Percentiles rank a stretch among this genome's conserved stretches.
These are phyloP conservation scores for Eutreptiella sp. DNA, from an alignment of 208 protist genomes.

Conservation along the genomic window DNA sequence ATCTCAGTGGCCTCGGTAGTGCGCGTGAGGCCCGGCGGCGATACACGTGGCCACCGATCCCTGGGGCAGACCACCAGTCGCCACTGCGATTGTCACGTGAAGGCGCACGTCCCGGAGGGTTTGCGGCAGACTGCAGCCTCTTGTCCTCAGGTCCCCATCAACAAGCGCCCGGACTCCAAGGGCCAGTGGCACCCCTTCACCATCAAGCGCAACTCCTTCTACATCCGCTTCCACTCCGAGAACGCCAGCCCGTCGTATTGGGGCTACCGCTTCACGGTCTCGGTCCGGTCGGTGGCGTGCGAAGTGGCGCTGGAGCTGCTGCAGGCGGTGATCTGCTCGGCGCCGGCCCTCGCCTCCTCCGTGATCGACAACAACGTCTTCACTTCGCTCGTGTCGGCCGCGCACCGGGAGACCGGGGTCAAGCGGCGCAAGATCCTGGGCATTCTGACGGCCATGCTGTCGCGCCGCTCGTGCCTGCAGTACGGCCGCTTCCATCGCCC, in stretches of 20 bases:
- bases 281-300: conserved; percentile 1
- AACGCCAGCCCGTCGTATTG: conserved; percentile 8
- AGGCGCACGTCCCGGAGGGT: too few relatives aligned
- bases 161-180: conserved; percentile 68
- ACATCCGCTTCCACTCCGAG: conserved; percentile 6
- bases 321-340: background rate
- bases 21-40: too few relatives aligned
- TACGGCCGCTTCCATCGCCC: too few relatives aligned
- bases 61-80: too few relatives aligned
- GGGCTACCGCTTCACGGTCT: conserved; percentile 9
- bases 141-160: too few relatives aligned
- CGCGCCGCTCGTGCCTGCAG: too few relatives aligned
- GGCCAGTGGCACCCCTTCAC: conserved; percentile 56
- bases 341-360: background rate
- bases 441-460: background rate
- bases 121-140: too few relatives aligned
- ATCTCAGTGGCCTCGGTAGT: too few relatives aligned
- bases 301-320: conserved; percentile 10
- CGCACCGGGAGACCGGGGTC: background rate
- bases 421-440: background rate
- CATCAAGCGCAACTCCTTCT: conserved; percentile 29
- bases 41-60: too few relatives aligned
- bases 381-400: background rate
- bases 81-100: too few relatives aligned
- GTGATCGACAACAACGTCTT: background rate